Evolutionary conservation across 805 yeast species (phyloP).

Genomic region (Pichia rugopelliculosa): DNA sequence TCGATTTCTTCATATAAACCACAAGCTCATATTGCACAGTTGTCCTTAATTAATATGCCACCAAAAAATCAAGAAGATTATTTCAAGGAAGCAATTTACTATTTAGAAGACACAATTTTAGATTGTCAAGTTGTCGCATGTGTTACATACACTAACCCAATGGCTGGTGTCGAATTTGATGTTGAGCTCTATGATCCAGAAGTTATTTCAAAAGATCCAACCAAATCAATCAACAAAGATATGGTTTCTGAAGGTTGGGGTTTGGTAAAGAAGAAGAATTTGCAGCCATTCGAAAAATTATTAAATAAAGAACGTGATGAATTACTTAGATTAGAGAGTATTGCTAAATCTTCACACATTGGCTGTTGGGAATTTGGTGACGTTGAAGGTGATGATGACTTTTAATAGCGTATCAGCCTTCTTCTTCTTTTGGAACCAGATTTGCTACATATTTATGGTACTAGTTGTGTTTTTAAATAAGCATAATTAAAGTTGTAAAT

Average conservation of each 20-base stretch:
- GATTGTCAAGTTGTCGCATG: slow-evolving; percentile 50
- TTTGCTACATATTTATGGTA: not conserved
- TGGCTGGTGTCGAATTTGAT: slow-evolving; percentile 38
- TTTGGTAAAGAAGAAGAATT: slow-evolving; percentile 36
- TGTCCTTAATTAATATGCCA: slow-evolving; percentile 51
- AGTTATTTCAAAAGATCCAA: slow-evolving; percentile 44
- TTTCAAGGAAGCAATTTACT: slow-evolving; percentile 44
- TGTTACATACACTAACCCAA: slow-evolving; percentile 35
- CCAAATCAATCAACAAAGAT: slow-evolving; percentile 52
- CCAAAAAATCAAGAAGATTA: slow-evolving; percentile 50
- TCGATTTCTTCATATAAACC: slow-evolving; percentile 33
- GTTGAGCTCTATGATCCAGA: slow-evolving; percentile 51
- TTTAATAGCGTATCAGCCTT: too few species aligned
- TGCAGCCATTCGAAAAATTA: slow-evolving; percentile 30
- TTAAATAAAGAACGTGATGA: slow-evolving; percentile 32
- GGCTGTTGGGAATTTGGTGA: slow-evolving; percentile 80
- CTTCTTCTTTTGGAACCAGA: not conserved
- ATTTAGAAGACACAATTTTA: slow-evolving; percentile 44
- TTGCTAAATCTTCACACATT: slow-evolving; percentile 41
- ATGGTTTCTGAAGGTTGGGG: slow-evolving; percentile 55
- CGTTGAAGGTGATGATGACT: slow-evolving; percentile 48
- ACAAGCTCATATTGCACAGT: slow-evolving; percentile 48
- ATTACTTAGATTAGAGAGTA: slow-evolving; percentile 36
- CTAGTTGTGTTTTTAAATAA: not conserved
- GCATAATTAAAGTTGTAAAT: not conserved